These are phyloP conservation scores for Fraxinus xanthoxyloides DNA, from an alignment of 305 asterid genomes.

Conservation along the genomic window DNA sequence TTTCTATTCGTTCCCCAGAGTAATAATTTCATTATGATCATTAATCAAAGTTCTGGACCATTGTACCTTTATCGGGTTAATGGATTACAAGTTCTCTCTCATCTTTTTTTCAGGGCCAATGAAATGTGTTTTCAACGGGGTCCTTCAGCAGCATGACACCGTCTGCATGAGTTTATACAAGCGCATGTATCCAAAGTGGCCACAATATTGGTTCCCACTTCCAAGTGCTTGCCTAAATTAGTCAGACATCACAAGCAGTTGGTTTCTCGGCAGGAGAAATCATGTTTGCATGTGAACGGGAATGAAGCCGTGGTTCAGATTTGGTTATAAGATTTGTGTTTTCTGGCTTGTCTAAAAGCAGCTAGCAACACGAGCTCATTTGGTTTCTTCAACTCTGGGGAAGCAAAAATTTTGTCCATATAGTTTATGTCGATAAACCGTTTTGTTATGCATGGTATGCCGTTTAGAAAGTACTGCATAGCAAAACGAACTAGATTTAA, in stretches of 20 bases:
- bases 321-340: slow-evolving; percentile 21
- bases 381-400: slow-evolving; percentile 14
- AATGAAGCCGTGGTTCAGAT: slow-evolving; percentile 82
- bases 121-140: slow-evolving; percentile 79
- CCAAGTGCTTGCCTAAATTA: slow-evolving; percentile 31
- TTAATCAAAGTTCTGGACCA: not conserved
- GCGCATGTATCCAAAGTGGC: slow-evolving; percentile 91
- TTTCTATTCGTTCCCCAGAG: not conserved
- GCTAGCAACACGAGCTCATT: slow-evolving; percentile 15
- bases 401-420: slow-evolving; percentile 38
- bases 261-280: slow-evolving; percentile 1
- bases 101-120: slow-evolving; percentile 62
- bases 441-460: not conserved
- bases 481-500: not conserved
- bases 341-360: slow-evolving; percentile 20
- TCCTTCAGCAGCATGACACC: slow-evolving; percentile 88
- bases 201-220: slow-evolving; percentile 72
- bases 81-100: not conserved
- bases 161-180: slow-evolving; percentile 88
- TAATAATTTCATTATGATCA: not conserved
- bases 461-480: not conserved
- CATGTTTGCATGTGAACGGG: slow-evolving; percentile 35
- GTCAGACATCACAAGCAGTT: not conserved
- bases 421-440: not conserved
- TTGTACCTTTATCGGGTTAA: not conserved